Base-by-base conservation (phyloP, 2,329 filamentous ascomycete genomes). In the Phialemonium atrogriseum region DNA sequence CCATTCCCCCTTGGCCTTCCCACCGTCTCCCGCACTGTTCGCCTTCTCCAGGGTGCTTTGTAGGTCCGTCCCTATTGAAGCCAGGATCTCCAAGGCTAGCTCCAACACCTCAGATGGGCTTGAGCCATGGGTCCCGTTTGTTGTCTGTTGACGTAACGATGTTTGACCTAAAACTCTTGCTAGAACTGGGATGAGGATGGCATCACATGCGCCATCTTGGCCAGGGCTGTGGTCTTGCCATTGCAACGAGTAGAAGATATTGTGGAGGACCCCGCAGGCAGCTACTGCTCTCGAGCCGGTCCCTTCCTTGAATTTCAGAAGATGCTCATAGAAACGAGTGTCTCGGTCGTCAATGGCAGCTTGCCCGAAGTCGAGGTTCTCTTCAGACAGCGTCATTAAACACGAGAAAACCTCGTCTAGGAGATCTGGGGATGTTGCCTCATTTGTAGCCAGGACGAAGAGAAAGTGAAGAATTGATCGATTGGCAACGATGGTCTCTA, bases 231-330 rank as follows among this genome's bases (percentile, higher is more conserved):
- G 55, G 33, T 73, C 70, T 19, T 65, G 62, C 68, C 68, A 73
- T 34, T 65, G 54, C 42, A 72, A 60, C 4, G 63, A 57, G 6
- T 65, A 53, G 47, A 76, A 79, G 21, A 80, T 52, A 39, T 79
- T 79, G 49, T 81, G 77, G 10, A 81, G 60, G 14, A 77, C 61
- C 10, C 71, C 70, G 30, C 74, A 80, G 7, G 74, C 66, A 7
- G 77, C 54, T 20, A 78, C 64, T 2, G 66, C 68, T 35, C 64
- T 64, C 12, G 66, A 54, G 18, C 58, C 66, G 20, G 56, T 56
- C n/a, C 59, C 51, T 13, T 65, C 58, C 37, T 65, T 68, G 27
- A 77, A 53, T 13, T 59, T 48, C 18, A 66, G 47, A 17, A 81
- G 56, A 5, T 60, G 52, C 11, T 68, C 61, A 37, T 75, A 69